A percentile compares a stretch with the other conserved stretches of the same genome.
Conservation (phyloP, 441 rosid genomes). For the Populus trichocarpa region DNA sequence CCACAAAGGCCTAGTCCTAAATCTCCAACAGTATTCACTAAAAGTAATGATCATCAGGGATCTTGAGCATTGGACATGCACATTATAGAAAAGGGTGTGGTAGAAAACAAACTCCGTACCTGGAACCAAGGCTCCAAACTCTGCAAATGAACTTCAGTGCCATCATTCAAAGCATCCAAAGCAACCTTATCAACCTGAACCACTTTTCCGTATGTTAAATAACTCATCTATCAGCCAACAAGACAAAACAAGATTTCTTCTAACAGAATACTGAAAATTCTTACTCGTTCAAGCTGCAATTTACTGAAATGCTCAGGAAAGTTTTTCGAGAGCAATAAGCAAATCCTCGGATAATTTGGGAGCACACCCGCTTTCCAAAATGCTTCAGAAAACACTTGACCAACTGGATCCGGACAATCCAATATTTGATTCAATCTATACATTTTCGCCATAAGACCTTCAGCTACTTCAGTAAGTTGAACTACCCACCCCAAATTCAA, state of each 20-base stretch:
- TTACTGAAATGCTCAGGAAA: conserved; percentile 96
- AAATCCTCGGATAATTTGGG: conserved; percentile 86
- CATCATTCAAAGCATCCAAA: conserved; percentile 82
- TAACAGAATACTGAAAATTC: conserved; percentile 20
- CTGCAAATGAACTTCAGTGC: conserved; percentile 89
- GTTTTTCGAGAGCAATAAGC: conserved; percentile 85
- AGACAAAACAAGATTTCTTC: background rate
- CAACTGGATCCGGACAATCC: conserved; percentile 84
- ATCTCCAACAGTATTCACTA: background rate
- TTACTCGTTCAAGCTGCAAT: conserved; percentile 95
- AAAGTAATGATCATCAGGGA: background rate
- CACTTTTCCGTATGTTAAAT: conserved; percentile 13
- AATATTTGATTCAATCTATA: conserved; percentile 92
- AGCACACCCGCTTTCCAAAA: conserved; percentile 97
- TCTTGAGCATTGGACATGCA: background rate
- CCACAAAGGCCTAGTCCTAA: background rate
- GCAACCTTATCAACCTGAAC: conserved; percentile 87
- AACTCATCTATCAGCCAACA: conserved; percentile 16
- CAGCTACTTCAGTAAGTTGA: conserved; percentile 92
- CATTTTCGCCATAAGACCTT: conserved; percentile 97
- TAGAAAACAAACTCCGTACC: conserved; percentile 36
- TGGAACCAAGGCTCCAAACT: conserved; percentile 98
- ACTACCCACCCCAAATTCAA: conserved; percentile 89
- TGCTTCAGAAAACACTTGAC: conserved; percentile 71
- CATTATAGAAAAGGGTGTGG: background rate